These are phyloP conservation scores for Amphicarpaea edgeworthii DNA, from an alignment of 306 rosid genomes.

Conservation along the genomic window DNA sequence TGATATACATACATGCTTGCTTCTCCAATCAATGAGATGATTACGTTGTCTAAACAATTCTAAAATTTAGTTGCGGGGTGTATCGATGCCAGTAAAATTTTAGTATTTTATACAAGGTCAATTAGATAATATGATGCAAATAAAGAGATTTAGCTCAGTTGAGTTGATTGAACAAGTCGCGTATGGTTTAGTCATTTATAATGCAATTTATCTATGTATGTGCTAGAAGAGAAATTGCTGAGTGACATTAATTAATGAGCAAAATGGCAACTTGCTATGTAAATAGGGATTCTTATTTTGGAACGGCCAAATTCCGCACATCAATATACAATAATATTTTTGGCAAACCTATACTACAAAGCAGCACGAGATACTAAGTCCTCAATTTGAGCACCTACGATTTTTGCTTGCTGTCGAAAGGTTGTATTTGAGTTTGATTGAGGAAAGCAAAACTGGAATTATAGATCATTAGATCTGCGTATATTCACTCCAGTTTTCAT, in stretches of 20 bases:
- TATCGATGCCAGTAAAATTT: background rate
- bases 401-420: constrained; percentile 32
- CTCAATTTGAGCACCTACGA: constrained; percentile 32
- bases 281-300: constrained; percentile 32
- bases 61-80: background rate
- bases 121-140: constrained; percentile 4
- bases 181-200: too few species aligned
- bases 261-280: constrained; percentile 19
- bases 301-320: constrained; percentile 3
- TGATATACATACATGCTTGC: constrained; percentile 11
- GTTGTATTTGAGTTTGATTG: background rate
- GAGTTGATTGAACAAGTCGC: too few species aligned
- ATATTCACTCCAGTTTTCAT: constrained; percentile 4
- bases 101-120: background rate
- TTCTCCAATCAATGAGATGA: constrained; percentile 4
- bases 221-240: background rate
- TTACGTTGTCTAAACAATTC: background rate
- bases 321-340: background rate
- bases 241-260: background rate
- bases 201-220: background rate
- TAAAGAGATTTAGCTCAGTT: too few species aligned
- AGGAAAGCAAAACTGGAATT: constrained; percentile 14
- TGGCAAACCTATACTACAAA: background rate
- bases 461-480: background rate
- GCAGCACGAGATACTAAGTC: constrained; percentile 42